Base-by-base conservation (phyloP, 2,329 filamentous ascomycete species). In the Penicillium sclerotigenum region DNA sequence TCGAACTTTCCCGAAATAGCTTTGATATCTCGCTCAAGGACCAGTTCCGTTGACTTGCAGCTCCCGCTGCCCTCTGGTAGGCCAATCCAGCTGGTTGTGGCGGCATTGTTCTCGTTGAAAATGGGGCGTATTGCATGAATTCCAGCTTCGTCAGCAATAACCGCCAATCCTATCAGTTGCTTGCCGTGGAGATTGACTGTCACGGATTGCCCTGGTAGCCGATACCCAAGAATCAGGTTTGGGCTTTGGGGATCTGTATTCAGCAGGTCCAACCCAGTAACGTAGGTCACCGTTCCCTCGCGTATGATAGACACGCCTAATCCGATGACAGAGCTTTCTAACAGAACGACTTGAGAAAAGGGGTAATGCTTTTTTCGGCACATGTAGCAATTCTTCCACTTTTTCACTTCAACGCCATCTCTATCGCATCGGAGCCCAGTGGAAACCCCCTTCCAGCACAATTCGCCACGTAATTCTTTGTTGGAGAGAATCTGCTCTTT, bases 1-100 rank as follows among this genome's bases (percentile, higher is more conserved):
- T 57, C 52, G 33, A 55, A 47, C 24, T 47, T 54, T 38, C 36
- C 40, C 20, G 34, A 33, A 40, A 59, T 47, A 34, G 37, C 51
- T 50, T 46, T 42, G 49, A 55, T 28, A 4, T 40, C 47, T 22
- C 38, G 22, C 41, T 48, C 26, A 42, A 49, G 34, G 24, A 28
- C 28, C 9, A 59, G 28, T 28, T 59, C 20, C 16, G 29, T 43
- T 2, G 14, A 20, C 16, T 49, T 33, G 11, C 29, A 33, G 11
- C 14, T 45, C 11, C 20, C 22, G 14, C 5, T 22, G 11, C 34
- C 31, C 22, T 52, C 31, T 37, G 10, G 9, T 11, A 52, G 10
- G 14, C 56, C 56, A 31, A 41, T 49, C 56, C 56, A 58, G 34
- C 31, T 41, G 28, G 45, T 34, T 22, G 29, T 14, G 37, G 14